Evolutionary conservation across 805 yeast species (phyloP), one percentile per base, ranked within the genome.

Genomic region (Teunomyces panamensis): DNA sequence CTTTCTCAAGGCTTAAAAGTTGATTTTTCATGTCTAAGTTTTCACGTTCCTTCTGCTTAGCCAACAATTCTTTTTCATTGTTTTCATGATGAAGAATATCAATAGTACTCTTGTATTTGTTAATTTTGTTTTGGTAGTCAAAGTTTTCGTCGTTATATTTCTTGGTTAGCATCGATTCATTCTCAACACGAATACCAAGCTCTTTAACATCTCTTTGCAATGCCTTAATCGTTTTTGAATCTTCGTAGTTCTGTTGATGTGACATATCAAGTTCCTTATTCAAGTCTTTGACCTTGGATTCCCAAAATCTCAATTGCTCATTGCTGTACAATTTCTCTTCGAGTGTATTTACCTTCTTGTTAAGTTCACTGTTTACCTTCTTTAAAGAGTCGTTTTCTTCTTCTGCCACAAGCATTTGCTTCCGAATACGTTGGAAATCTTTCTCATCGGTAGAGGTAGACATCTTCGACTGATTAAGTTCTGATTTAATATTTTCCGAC

Each of bases 341-440:
- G 26, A 79, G 57, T 5, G 67, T 71, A 27, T 69, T 61, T 9
- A 80, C 67, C 53, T 79, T 78, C 11, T 50, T 47, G 45, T 68
- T 73, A 51, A 86, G 64, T 43, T 81, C 80, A 30, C 65, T 65
- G 55, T 84, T 81, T 49, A 74, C 75, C 51, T 74, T 83, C 26
- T 77, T 79, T 37, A 86, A 59, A 1, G 85, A 77, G 56, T 81
- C 83, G 56, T 84, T 85, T 58, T 87, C 94, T 62, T 87, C 89
- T 20, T 72, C 66, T 4, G 83, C 63, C 43, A 82, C 80, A 48
- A 84, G 68, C 34, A 78, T 75, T 41, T 81, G 81, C 39, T 78
- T 77, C 49, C 82, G 60, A 30, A 71, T 55, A 13, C 58, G 63
- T 44, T 64, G 71, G 52, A 67, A 72, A 44, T 68, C 75, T 49